These are phyloP conservation scores for Astrothelium macrocarpum DNA, from an alignment of 495 filamentous ascomycete species.

Conservation along the genomic window DNA sequence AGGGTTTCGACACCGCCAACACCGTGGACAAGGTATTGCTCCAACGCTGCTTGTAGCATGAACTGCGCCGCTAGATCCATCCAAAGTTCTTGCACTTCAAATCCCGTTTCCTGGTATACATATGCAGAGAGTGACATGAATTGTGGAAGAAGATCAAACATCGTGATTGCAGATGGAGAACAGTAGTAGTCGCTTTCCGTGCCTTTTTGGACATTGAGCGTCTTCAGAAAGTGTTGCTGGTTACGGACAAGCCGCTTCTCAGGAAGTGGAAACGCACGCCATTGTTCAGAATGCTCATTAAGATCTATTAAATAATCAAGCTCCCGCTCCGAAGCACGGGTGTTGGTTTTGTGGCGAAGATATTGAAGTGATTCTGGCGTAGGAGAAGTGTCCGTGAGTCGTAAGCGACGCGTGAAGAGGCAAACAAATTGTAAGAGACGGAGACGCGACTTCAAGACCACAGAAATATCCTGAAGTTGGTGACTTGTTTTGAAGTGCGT, in stretches of 20 bases:
- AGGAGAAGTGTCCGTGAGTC: conserved; percentile 13
- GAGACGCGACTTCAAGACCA: conserved; percentile 25
- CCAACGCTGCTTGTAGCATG: conserved; percentile 42
- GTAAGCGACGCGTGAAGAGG: conserved; percentile 29
- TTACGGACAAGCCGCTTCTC: conserved; percentile 11
- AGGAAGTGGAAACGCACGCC: neutral
- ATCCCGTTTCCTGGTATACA: conserved; percentile 17
- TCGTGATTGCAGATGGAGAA: conserved; percentile 20
- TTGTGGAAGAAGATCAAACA: conserved; percentile 36
- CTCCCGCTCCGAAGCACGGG: neutral
- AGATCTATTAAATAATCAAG: neutral
- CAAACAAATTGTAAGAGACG: conserved; percentile 29
- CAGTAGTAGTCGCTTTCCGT: conserved; percentile 23
- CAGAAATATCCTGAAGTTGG: conserved; percentile 12
- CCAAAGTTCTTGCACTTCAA: conserved; percentile 29
- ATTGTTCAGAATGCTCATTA: neutral
- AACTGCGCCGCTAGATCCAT: conserved; percentile 39
- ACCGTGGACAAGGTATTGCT: conserved; percentile 37
- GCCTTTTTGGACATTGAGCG: conserved; percentile 11
- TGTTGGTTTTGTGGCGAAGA: conserved; percentile 12
- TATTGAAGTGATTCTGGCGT: neutral
- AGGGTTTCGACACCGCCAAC: conserved; percentile 21
- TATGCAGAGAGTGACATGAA: conserved; percentile 42
- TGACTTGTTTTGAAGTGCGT: conserved; percentile 29
- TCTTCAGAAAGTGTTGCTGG: conserved; percentile 14